phyloP scores from a whole-genome alignment of 768 basidiomycete genomes.

The Sporobolomyces pararoseus region DNA sequence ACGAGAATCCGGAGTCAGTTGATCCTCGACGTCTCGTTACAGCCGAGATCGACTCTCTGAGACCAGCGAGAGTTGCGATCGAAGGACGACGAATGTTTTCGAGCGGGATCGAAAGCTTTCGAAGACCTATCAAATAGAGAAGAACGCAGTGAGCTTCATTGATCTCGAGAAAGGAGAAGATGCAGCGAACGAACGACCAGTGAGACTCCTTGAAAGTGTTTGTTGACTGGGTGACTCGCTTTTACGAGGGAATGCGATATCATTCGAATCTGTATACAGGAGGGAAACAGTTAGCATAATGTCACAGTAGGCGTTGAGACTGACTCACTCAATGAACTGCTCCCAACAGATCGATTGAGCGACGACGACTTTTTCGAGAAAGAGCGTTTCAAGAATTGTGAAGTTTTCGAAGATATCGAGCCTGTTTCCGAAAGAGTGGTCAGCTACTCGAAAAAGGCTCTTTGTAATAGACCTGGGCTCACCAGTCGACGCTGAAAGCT shows the following conservation, averaged over 20 bases:
- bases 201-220: not conserved
- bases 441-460: too few species aligned
- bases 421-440: not conserved
- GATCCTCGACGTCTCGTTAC: conserved; percentile 1
- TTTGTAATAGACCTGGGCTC: too few species aligned
- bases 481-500: too few species aligned
- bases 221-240: too few species aligned
- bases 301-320: not conserved
- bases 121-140: not conserved
- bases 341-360: not conserved
- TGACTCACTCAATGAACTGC: not conserved
- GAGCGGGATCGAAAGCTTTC: conserved; percentile 17
- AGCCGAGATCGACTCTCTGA: conserved; percentile 9
- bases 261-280: not conserved
- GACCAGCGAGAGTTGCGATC: conserved; percentile 11
- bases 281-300: not conserved
- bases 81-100: conserved; percentile 15
- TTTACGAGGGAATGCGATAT: too few species aligned
- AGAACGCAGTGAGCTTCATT: fast-evolving
- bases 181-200: not conserved
- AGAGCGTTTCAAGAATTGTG: not conserved
- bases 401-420: not conserved
- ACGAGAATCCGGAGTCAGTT: conserved; percentile 1
- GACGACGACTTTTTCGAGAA: not conserved
- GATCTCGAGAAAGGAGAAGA: not conserved